These are phyloP conservation scores for Saprolegnia parasitica DNA, from an alignment of 352 stramenopile genomes.

Conservation along the genomic window DNA sequence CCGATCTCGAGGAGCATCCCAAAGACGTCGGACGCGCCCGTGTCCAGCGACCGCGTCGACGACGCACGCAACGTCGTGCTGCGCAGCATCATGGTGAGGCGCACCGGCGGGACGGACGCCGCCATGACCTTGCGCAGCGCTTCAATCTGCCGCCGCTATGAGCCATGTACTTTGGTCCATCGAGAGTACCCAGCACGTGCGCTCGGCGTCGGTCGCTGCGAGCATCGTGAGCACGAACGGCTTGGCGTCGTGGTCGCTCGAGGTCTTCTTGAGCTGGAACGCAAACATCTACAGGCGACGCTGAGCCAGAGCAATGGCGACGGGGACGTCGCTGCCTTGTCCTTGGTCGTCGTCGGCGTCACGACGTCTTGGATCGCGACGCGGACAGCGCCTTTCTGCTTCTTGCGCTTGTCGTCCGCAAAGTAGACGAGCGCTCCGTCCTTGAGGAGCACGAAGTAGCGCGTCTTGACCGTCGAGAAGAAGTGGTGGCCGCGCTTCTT, in stretches of 20 bases:
- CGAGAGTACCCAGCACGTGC: constrained; percentile 17
- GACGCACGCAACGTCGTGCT: background rate
- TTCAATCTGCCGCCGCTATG: constrained; percentile 14
- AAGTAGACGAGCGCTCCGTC: constrained; percentile 24
- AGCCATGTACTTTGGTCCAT: background rate
- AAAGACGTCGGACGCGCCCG: background rate
- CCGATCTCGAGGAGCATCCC: constrained; percentile 12
- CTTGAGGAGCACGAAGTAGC: constrained; percentile 21
- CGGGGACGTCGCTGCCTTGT: constrained; percentile 25
- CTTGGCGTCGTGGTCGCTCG: constrained; percentile 16
- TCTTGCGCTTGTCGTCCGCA: constrained; percentile 21
- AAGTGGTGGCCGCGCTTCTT: constrained; percentile 28
- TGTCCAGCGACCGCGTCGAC: background rate
- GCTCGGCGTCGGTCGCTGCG: constrained; percentile 5
- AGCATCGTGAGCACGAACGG: constrained; percentile 23
- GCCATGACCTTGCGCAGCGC: constrained; percentile 11
- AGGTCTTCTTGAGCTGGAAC: constrained; percentile 20
- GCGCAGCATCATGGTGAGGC: constrained; percentile 4
- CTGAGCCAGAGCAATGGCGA: background rate
- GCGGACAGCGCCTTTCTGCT: constrained; percentile 22
- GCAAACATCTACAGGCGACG: constrained; percentile 20
- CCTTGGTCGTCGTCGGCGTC: constrained; percentile 9
- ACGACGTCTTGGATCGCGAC: constrained; percentile 18
- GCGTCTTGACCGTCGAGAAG: constrained; percentile 26
- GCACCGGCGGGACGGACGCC: background rate